A percentile compares a stretch with the other conserved stretches of the same genome.
These are phyloP conservation scores for Penicillium verrucosum DNA, from an alignment of 2,329 filamentous ascomycete species.

Conservation along the genomic window DNA sequence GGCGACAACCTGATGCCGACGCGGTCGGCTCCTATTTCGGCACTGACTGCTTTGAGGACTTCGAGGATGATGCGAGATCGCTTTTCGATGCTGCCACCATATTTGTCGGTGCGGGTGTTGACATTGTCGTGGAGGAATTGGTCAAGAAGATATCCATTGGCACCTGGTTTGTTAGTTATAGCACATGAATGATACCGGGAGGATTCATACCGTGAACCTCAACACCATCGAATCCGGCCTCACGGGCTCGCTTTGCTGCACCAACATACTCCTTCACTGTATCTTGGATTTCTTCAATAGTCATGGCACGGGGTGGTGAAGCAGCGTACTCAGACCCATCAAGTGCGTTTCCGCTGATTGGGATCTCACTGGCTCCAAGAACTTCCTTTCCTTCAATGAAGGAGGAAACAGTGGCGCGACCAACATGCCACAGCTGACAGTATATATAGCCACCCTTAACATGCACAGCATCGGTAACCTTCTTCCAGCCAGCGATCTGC, in stretches of 20 bases:
- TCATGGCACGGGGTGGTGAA: conserved; percentile 34
- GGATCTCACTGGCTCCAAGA: conserved; percentile 30
- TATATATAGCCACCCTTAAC: conserved; percentile 31
- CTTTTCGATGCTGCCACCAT: conserved; percentile 50
- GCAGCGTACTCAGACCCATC: conserved; percentile 34
- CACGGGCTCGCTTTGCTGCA: conserved; percentile 43
- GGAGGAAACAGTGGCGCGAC: conserved; percentile 38
- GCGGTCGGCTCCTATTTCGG: conserved; percentile 46
- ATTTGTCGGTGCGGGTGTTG: conserved; percentile 54
- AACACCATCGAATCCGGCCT: conserved; percentile 52
- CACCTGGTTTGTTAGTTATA: conserved; percentile 39
- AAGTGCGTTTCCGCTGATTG: conserved; percentile 40
- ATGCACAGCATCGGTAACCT: conserved; percentile 34
- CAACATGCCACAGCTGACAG: conserved; percentile 39
- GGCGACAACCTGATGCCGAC: conserved; percentile 60
- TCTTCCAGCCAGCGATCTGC: conserved; percentile 34
- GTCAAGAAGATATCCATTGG: conserved; percentile 65
- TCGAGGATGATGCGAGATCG: conserved; percentile 53
- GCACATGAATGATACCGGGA: background rate
- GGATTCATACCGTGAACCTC: conserved; percentile 42
- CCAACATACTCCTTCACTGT: conserved; percentile 39
- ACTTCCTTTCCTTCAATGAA: conserved; percentile 34
- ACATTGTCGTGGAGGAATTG: conserved; percentile 61
- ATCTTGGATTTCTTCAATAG: conserved; percentile 39
- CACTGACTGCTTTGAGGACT: conserved; percentile 50